Evolutionary conservation across 805 yeast genomes (phyloP).

Genomic region (Candida ulmi): DNA sequence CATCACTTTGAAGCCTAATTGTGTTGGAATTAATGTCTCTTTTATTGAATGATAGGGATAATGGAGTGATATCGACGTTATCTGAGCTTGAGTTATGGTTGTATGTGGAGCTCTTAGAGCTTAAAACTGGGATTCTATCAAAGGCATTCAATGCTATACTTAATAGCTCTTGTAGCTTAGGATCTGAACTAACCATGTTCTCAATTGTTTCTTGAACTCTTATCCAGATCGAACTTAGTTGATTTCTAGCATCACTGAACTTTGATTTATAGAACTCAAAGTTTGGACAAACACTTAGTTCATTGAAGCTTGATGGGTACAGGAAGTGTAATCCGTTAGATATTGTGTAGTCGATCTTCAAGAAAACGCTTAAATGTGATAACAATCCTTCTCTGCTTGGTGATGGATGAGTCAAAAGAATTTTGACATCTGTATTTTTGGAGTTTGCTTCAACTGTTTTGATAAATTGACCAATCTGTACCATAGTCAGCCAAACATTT

Average conservation of each 20-base stretch:
- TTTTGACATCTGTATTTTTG: slow-evolving; percentile 43
- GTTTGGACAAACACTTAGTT: slow-evolving; percentile 55
- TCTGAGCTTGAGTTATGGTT: neutral
- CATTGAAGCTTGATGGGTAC: slow-evolving; percentile 66
- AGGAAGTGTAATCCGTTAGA: slow-evolving; percentile 70
- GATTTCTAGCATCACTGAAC: slow-evolving; percentile 55
- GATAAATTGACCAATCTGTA: slow-evolving; percentile 65
- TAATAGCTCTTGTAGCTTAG: slow-evolving; percentile 39
- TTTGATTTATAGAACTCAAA: slow-evolving; percentile 59
- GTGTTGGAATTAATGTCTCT: slow-evolving; percentile 36
- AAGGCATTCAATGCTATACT: slow-evolving; percentile 55
- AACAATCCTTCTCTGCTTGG: slow-evolving; percentile 66
- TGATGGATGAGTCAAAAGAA: slow-evolving; percentile 65
- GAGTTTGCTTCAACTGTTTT: slow-evolving; percentile 38
- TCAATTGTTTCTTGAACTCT: slow-evolving; percentile 50
- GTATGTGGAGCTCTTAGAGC: slow-evolving; percentile 11
- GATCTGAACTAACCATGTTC: slow-evolving; percentile 34
- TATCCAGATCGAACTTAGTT: slow-evolving; percentile 59
- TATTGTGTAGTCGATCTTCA: slow-evolving; percentile 67
- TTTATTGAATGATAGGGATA: slow-evolving; percentile 33
- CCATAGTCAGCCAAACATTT: slow-evolving; percentile 65
- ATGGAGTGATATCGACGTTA: slow-evolving; percentile 37
- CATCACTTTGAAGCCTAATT: slow-evolving; percentile 49
- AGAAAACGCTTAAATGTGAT: slow-evolving; percentile 58
- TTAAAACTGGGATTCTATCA: slow-evolving; percentile 53